These are phyloP conservation scores for Aotearoamyces nothofagi DNA, from an alignment of 2,329 filamentous ascomycete species.

Conservation along the genomic window DNA sequence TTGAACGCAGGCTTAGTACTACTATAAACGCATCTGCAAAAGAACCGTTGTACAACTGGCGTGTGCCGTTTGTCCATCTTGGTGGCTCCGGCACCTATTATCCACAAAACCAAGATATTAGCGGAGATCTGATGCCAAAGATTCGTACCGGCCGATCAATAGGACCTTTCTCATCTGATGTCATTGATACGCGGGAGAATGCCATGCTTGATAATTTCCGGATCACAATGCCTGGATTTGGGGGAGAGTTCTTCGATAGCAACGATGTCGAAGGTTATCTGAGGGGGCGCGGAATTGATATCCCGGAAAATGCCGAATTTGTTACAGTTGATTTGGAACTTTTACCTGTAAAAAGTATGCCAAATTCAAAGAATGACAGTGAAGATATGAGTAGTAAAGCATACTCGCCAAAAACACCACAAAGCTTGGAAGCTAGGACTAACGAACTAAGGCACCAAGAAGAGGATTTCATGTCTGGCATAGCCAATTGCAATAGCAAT, in stretches of 20 bases:
- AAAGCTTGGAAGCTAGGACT: neutral
- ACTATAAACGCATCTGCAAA: slow-evolving; percentile 7
- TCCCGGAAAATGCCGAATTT: slow-evolving; percentile 44
- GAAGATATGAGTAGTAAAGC: neutral
- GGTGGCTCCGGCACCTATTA: slow-evolving; percentile 57
- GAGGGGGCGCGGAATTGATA: slow-evolving; percentile 42
- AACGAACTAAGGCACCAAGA: neutral
- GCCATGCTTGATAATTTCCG: slow-evolving; percentile 31
- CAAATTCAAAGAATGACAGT: neutral
- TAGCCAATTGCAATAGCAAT: neutral
- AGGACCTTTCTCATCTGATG: slow-evolving; percentile 30
- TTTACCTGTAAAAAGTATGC: slow-evolving; percentile 1
- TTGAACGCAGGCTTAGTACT: slow-evolving; percentile 25
- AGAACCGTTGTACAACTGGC: slow-evolving; percentile 40
- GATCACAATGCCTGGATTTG: slow-evolving; percentile 43
- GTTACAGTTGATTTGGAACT: slow-evolving; percentile 40
- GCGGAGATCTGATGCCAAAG: slow-evolving; percentile 13
- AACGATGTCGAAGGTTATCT: slow-evolving; percentile 67
- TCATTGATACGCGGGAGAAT: slow-evolving; percentile 26
- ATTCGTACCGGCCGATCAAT: slow-evolving; percentile 24
- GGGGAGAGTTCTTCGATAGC: slow-evolving; percentile 63
- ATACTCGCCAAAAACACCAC: neutral
- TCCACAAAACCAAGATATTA: slow-evolving; percentile 16
- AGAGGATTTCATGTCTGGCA: too few species aligned
- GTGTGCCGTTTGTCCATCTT: slow-evolving; percentile 46